Percentiles rank a stretch among this genome's conserved stretches.
Conservation (phyloP, 1,139 yeast genomes). For the Suhomyces bokatorum region DNA sequence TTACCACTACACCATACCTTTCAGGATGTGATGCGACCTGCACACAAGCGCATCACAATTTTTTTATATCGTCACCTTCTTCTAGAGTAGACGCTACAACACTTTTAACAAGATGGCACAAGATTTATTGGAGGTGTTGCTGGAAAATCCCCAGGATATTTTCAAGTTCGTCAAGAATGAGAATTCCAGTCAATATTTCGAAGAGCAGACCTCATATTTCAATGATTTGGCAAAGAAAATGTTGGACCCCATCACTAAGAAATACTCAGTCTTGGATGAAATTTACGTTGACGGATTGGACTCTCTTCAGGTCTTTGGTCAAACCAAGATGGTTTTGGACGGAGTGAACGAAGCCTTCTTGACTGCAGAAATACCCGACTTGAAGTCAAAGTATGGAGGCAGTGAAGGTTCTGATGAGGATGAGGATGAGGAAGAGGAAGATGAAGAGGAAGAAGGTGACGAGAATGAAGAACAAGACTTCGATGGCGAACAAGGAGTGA, state of each 20-base stretch:
- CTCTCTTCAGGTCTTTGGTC: slow-evolving; percentile 92
- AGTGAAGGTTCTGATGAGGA: slow-evolving; percentile 23
- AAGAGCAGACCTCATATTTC: slow-evolving; percentile 23
- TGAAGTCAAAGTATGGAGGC: slow-evolving; percentile 30
- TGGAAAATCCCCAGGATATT: slow-evolving; percentile 29
- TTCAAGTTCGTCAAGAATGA: slow-evolving; percentile 22
- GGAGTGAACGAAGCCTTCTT: slow-evolving; percentile 61
- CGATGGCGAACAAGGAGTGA: slow-evolving; percentile 16
- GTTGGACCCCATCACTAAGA: slow-evolving; percentile 64
- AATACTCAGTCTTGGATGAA: slow-evolving; percentile 75
- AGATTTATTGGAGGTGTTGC: slow-evolving; percentile 22
- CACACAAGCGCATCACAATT: slow-evolving; percentile 5
- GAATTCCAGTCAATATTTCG: slow-evolving; percentile 11
- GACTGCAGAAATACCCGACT: slow-evolving; percentile 45
- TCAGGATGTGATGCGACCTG: slow-evolving; percentile 1
- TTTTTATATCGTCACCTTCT: slow-evolving; percentile 12
- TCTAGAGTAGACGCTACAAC: background rate
- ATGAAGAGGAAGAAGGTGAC: slow-evolving; percentile 15
- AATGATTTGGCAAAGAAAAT: slow-evolving; percentile 49
- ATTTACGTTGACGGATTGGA: slow-evolving; percentile 84
- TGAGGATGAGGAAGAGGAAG: slow-evolving; percentile 17
- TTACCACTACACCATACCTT: background rate
- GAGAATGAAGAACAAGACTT: slow-evolving; percentile 18
- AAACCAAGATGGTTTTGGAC: slow-evolving; percentile 79
- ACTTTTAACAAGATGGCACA: slow-evolving; percentile 16